phyloP scores from a whole-genome alignment of 164 flowering plant genomes.

The Vitis rotundifolia region DNA sequence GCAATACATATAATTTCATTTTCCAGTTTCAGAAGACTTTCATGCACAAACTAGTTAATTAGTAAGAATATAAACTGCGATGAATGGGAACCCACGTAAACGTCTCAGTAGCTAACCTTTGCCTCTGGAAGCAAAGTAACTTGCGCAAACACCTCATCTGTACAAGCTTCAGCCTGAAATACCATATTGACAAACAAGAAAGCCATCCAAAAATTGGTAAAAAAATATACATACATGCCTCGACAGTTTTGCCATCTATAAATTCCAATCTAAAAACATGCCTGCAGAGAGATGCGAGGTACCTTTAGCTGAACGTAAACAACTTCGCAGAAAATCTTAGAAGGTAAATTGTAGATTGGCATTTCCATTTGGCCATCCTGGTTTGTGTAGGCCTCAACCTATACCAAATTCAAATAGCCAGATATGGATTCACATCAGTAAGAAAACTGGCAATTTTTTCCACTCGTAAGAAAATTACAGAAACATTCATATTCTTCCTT shows the following conservation, averaged over 20 bases:
- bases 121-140: conserved; percentile 53
- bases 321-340: conserved; percentile 58
- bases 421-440: background rate
- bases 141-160: conserved; percentile 77
- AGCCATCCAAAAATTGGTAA: background rate
- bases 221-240: too few species aligned
- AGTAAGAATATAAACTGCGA: background rate
- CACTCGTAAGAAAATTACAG: too few species aligned
- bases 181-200: conserved; percentile 2
- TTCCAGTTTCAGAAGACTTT: too few species aligned
- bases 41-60: background rate
- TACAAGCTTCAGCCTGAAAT: conserved; percentile 54
- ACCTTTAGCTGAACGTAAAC: conserved; percentile 53
- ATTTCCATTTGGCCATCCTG: conserved; percentile 27
- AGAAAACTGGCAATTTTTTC: too few species aligned
- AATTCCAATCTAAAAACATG: background rate
- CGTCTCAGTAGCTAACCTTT: conserved; percentile 24
- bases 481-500: background rate
- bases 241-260: background rate
- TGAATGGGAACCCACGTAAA: background rate
- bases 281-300: background rate
- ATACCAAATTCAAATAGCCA: background rate
- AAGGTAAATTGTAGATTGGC: conserved; percentile 51
- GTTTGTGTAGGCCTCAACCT: conserved; percentile 45
- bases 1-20: too few species aligned